A percentile compares a stretch with the other conserved stretches of the same genome.
phyloP scores from a whole-genome alignment of 306 rosid species.

The Rosa chinensis region DNA sequence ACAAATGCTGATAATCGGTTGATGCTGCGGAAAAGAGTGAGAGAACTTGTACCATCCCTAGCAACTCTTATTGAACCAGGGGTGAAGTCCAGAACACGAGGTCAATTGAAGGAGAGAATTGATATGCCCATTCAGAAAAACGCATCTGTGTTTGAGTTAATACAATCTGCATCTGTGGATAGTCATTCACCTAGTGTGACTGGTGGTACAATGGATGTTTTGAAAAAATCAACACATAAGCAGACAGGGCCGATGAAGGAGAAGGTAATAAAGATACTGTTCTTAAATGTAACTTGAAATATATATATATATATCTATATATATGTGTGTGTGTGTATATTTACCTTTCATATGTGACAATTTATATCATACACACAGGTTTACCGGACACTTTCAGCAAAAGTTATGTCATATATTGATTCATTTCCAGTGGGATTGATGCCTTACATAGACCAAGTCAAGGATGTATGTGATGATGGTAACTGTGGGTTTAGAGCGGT shows the following conservation, averaged over 20 bases:
- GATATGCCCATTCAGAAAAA: constrained; percentile 5
- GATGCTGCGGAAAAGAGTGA: constrained; percentile 19
- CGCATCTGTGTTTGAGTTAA: background rate
- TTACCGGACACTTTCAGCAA: background rate
- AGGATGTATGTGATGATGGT: constrained; percentile 20
- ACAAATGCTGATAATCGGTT: constrained; percentile 13
- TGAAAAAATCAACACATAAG: background rate
- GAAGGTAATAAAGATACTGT: constrained; percentile 12
- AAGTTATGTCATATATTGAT: background rate
- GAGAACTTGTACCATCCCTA: constrained; percentile 12
- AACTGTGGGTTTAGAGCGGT: constrained; percentile 21
- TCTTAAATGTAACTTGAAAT: background rate
- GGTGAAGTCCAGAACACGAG: constrained; percentile 8
- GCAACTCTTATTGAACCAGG: constrained; percentile 12
- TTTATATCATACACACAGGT: constrained; percentile 9
- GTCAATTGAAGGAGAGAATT: constrained; percentile 12
- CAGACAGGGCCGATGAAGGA: constrained; percentile 3
- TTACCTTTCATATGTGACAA: background rate
- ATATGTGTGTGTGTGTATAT: background rate
- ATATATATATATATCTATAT: too few relatives aligned
- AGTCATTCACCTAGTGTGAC: background rate
- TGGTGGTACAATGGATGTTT: constrained; percentile 3
- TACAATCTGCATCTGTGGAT: background rate
- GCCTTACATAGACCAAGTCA: constrained; percentile 8
- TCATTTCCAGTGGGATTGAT: constrained; percentile 9